Conservation (phyloP, 2,329 filamentous ascomycete species). For the Aspergillus sp. region DNA sequence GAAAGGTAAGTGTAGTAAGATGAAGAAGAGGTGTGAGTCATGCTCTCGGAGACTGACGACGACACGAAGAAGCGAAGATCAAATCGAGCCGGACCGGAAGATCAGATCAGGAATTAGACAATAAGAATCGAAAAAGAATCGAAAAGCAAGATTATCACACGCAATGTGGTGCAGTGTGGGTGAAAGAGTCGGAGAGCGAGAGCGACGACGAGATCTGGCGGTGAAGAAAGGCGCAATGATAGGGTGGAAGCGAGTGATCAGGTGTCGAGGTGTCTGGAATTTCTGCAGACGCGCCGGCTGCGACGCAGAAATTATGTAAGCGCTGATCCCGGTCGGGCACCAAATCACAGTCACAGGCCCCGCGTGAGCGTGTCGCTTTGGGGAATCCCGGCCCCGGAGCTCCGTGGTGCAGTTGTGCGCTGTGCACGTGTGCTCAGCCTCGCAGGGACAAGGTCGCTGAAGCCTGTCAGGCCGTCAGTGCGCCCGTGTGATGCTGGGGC, state of each 20-base stretch:
- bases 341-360: slow-evolving; percentile 16
- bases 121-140: slow-evolving; percentile 4
- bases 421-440: background rate
- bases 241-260: slow-evolving; percentile 13
- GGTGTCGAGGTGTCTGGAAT: background rate
- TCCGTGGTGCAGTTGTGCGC: background rate
- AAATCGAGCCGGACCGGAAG: slow-evolving; percentile 4
- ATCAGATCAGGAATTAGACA: slow-evolving; percentile 2
- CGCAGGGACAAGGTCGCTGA: background rate
- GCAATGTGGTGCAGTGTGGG: background rate
- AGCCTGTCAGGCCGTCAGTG: background rate
- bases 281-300: slow-evolving; percentile 25
- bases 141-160: background rate
- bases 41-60: slow-evolving; percentile 2
- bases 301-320: slow-evolving; percentile 29
- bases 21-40: slow-evolving; percentile 13
- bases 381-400: background rate
- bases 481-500: background rate
- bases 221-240: slow-evolving; percentile 24
- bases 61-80: slow-evolving; percentile 1
- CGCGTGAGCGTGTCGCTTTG: background rate
- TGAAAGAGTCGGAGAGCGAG: background rate
- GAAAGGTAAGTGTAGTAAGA: slow-evolving; percentile 5
- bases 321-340: slow-evolving; percentile 20
- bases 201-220: slow-evolving; percentile 21